Conservation (phyloP, 352 stramenopile species). For the Phytophthora gonapodyides region DNA sequence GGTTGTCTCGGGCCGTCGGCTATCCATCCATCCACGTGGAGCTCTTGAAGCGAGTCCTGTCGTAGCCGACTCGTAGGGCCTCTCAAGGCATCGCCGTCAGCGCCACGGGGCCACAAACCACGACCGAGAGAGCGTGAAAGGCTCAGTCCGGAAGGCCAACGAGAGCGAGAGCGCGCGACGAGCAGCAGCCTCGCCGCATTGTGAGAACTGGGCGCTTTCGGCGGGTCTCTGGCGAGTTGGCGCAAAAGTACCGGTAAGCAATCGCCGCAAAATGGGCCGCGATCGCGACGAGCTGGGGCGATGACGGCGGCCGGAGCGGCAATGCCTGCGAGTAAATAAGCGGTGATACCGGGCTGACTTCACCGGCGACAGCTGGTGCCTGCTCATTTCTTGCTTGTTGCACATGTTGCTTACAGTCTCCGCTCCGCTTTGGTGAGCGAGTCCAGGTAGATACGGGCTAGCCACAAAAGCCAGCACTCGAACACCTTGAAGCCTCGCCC, state of each 20-base stretch:
- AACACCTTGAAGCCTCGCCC: no score
- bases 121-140: conserved; percentile 24
- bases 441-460: no score
- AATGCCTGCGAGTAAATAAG: neutral
- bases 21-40: conserved; percentile 20
- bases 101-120: conserved; percentile 14
- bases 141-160: neutral
- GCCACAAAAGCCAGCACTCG: no score
- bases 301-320: no score
- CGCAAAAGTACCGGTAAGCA: conserved; percentile 7
- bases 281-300: neutral
- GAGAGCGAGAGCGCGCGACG: conserved; percentile 1
- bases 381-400: no score
- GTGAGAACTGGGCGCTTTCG: conserved; percentile 7
- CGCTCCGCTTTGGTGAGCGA: no score
- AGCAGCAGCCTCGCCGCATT: conserved; percentile 12
- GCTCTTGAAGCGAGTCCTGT: conserved; percentile 14
- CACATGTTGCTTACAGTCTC: no score
- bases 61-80: no score
- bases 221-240: conserved; percentile 4
- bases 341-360: no score
- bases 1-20: conserved; percentile 11
- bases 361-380: no score
- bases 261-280: conserved; percentile 22
- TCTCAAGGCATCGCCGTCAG: conserved; percentile 19